These are phyloP conservation scores for Phytophthora hybrid DNA, from an alignment of 352 stramenopile species.

Conservation along the genomic window DNA sequence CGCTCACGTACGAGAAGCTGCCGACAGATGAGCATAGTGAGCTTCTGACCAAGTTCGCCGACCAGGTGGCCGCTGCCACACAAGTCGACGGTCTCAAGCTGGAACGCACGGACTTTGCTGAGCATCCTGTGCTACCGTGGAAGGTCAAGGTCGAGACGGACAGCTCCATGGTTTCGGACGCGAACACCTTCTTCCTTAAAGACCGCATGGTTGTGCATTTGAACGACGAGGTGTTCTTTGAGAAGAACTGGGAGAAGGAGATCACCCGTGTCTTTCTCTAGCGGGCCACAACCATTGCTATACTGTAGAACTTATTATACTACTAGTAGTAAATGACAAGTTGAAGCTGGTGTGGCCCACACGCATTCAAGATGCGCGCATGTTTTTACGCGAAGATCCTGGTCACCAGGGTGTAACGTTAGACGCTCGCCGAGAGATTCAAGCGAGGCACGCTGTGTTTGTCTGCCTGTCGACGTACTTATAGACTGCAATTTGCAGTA, in stretches of 20 bases:
- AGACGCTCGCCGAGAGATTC: too few relatives aligned
- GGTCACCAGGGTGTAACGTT: neutral
- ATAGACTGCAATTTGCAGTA: neutral
- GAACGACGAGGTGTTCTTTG: conserved; percentile 48
- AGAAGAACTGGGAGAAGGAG: conserved; percentile 51
- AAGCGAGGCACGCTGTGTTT: neutral
- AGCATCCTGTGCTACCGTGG: conserved; percentile 46
- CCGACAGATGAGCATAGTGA: conserved; percentile 17
- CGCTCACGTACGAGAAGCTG: conserved; percentile 56
- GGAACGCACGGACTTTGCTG: conserved; percentile 38
- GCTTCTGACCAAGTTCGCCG: conserved; percentile 29
- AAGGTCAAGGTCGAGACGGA: conserved; percentile 50
- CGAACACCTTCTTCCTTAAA: conserved; percentile 41
- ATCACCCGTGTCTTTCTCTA: conserved; percentile 49
- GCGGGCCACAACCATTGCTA: neutral
- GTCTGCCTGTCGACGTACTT: neutral
- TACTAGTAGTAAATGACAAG: too few relatives aligned
- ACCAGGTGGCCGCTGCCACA: conserved; percentile 28
- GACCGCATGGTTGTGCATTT: conserved; percentile 46
- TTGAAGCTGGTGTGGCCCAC: neutral
- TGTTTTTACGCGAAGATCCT: conserved; percentile 15
- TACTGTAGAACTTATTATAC: too few relatives aligned
- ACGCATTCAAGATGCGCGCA: neutral
- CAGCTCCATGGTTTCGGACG: conserved; percentile 56
- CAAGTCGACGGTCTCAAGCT: conserved; percentile 25